phyloP scores from a whole-genome alignment of 2,329 filamentous ascomycete species.

The Penicillium palitans region DNA sequence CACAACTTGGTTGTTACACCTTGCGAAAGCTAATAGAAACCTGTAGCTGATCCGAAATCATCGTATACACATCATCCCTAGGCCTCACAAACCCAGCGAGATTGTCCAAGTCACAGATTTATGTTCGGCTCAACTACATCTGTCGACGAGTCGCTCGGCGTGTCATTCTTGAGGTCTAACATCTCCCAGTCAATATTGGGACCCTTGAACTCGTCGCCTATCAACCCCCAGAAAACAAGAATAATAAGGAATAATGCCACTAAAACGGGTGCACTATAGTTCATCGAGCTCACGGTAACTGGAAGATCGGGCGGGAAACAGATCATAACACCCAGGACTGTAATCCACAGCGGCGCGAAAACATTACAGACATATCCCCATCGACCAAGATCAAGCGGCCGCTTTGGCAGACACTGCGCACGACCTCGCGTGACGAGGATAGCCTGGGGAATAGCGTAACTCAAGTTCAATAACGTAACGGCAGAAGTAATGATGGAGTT shows the following conservation, averaged over 20 bases:
- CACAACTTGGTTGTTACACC: no score
- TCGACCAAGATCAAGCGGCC: background rate
- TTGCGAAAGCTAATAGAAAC: background rate
- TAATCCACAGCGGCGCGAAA: background rate
- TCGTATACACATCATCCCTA: background rate
- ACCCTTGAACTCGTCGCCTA: conserved; percentile 14
- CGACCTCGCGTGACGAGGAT: conserved; percentile 15
- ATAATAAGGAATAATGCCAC: conserved; percentile 12
- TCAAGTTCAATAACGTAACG: conserved; percentile 33
- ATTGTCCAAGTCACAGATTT: background rate
- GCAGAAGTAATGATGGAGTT: conserved; percentile 37
- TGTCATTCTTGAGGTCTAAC: conserved; percentile 3
- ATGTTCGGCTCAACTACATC: background rate
- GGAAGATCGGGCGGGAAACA: background rate
- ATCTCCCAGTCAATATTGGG: conserved; percentile 16
- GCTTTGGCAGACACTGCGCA: background rate
- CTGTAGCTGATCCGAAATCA: background rate
- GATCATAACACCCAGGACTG: background rate
- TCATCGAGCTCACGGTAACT: background rate
- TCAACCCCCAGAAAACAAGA: conserved; percentile 13
- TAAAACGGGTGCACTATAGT: background rate
- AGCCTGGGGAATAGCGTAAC: conserved; percentile 31
- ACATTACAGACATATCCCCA: background rate
- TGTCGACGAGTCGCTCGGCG: background rate
- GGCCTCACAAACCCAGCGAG: background rate